phyloP scores from a whole-genome alignment of 2,329 filamentous ascomycete species.

The Sarocladium brachiariae region DNA sequence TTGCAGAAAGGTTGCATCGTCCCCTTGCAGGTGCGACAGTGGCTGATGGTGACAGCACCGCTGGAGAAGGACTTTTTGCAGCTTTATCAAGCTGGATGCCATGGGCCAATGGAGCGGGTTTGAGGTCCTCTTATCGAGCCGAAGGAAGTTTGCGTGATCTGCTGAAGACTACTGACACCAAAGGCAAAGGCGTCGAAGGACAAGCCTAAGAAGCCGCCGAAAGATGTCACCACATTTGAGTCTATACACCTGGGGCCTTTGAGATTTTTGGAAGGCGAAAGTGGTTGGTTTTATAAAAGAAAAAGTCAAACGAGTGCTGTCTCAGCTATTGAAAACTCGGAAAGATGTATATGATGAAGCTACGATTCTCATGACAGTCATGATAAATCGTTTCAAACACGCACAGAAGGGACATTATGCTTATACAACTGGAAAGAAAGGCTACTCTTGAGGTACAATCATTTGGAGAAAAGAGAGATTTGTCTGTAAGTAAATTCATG shows the following conservation, averaged over 20 bases:
- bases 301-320: no score
- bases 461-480: no score
- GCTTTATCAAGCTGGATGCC: constrained; percentile 15
- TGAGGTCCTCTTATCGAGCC: constrained; percentile 36
- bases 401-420: no score
- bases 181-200: constrained; percentile 27
- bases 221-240: no score
- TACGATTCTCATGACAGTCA: constrained; percentile 5
- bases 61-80: constrained; percentile 15
- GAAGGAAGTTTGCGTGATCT: constrained; percentile 50
- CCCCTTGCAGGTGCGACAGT: background rate
- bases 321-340: no score
- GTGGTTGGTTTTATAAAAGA: no score
- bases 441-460: no score
- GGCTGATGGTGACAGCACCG: constrained; percentile 11
- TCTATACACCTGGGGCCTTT: no score
- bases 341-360: background rate
- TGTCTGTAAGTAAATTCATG: no score
- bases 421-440: no score
- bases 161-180: constrained; percentile 25
- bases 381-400: background rate
- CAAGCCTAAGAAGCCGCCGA: background rate
- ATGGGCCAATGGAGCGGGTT: constrained; percentile 16
- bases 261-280: no score
- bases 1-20: constrained; percentile 11